Percentiles rank a stretch among this genome's conserved stretches.
These are phyloP conservation scores for Penicillium sp. DNA, from an alignment of 2,329 filamentous ascomycete species.

Conservation along the genomic window DNA sequence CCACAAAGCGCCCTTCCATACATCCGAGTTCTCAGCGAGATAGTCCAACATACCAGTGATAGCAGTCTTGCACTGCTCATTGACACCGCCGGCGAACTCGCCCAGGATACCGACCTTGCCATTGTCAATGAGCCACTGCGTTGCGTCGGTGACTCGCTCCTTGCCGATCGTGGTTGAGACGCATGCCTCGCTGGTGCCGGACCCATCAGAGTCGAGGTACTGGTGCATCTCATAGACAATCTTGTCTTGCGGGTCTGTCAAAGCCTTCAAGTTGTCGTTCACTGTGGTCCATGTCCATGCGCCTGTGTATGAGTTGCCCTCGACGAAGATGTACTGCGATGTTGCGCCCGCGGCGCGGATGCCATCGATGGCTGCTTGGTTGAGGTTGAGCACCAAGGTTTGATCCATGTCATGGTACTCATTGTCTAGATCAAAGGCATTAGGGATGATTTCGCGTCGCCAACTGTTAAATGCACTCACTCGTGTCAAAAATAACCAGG, in stretches of 20 bases:
- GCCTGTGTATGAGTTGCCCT: conserved; percentile 58
- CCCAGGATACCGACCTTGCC: conserved; percentile 60
- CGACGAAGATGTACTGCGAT: conserved; percentile 63
- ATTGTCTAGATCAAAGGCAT: conserved; percentile 56
- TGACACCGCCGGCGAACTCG: conserved; percentile 61
- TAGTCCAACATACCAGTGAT: conserved; percentile 58
- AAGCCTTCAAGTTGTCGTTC: conserved; percentile 52
- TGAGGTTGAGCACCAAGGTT: conserved; percentile 63
- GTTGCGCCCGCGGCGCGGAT: conserved; percentile 66
- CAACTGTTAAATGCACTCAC: conserved; percentile 23
- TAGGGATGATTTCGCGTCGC: background rate
- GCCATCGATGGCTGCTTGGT: conserved; percentile 68
- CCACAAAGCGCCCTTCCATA: conserved; percentile 61
- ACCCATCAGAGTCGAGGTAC: conserved; percentile 64
- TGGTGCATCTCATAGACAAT: conserved; percentile 68
- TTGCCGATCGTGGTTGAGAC: conserved; percentile 60
- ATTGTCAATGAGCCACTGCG: conserved; percentile 61
- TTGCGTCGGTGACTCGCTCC: conserved; percentile 56
- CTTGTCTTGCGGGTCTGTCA: conserved; percentile 61
- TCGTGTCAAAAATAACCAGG: conserved; percentile 68
- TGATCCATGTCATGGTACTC: conserved; percentile 70
- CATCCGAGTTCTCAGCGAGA: conserved; percentile 56
- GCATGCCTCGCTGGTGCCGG: conserved; percentile 58
- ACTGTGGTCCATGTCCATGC: conserved; percentile 58
- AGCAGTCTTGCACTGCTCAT: conserved; percentile 57